Evolutionary conservation across 2,329 filamentous ascomycete species (phyloP).

Genomic region (Penicillium fuscoglaucum): DNA sequence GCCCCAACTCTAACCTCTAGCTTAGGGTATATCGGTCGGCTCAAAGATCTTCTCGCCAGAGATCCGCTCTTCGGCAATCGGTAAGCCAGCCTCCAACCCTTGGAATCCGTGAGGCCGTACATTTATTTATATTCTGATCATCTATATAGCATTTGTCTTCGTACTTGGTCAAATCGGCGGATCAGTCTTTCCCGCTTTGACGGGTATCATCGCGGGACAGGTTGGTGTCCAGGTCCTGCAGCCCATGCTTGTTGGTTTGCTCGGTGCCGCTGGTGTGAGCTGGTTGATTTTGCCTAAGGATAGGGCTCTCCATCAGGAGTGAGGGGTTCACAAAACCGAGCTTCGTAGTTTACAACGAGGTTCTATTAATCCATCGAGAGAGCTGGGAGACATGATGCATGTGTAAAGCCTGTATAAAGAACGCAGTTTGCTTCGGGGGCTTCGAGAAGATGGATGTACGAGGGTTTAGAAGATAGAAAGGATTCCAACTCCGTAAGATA

Average conservation of each 20-base stretch:
- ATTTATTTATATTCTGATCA: background rate
- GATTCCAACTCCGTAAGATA: background rate
- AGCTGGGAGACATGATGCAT: background rate
- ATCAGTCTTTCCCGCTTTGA: conserved; percentile 57
- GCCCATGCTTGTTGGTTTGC: conserved; percentile 52
- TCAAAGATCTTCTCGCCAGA: conserved; percentile 54
- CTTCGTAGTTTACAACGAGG: background rate
- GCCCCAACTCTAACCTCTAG: background rate
- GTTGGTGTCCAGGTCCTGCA: conserved; percentile 53
- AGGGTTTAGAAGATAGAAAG: background rate
- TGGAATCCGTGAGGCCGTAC: too few relatives aligned
- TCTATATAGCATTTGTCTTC: conserved; percentile 50
- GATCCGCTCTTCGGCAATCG: conserved; percentile 51
- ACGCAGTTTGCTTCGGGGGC: too few relatives aligned
- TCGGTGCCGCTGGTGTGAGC: conserved; percentile 48
- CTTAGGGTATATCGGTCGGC: conserved; percentile 50
- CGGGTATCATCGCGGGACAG: conserved; percentile 52
- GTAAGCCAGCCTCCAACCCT: conserved; percentile 19
- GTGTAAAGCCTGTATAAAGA: background rate
- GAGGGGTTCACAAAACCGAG: background rate
- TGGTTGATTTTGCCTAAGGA: conserved; percentile 47
- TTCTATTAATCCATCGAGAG: background rate
- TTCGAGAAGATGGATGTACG: background rate
- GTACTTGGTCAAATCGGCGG: conserved; percentile 59
- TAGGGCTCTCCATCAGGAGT: conserved; percentile 25